Percentiles rank a stretch among this genome's conserved stretches.
phyloP scores from a whole-genome alignment of 2,329 filamentous ascomycete species.

The Arthrobotrys conoides region DNA sequence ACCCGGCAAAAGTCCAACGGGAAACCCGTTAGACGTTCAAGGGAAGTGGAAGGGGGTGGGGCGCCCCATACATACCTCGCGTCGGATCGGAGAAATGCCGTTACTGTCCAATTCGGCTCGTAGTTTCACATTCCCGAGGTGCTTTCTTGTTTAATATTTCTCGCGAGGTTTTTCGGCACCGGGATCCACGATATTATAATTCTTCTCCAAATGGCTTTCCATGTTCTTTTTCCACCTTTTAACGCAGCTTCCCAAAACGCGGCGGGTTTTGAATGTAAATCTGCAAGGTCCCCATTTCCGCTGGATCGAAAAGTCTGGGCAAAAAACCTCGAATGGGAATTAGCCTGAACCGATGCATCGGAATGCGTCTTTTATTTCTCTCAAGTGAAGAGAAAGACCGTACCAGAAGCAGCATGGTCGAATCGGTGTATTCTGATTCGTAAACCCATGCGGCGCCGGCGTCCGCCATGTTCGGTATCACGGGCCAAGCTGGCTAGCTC shows the following conservation, averaged over 20 bases:
- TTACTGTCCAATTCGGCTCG: constrained; percentile 28
- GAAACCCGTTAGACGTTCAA: neutral
- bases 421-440: constrained; percentile 52
- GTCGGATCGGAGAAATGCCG: constrained; percentile 60
- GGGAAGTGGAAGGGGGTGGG: neutral
- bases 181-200: constrained; percentile 10
- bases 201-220: neutral
- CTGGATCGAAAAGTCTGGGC: neutral
- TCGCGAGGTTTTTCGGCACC: constrained; percentile 43
- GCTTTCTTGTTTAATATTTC: neutral
- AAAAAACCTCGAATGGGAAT: constrained; percentile 19
- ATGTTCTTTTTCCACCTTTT: neutral
- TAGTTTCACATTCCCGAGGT: constrained; percentile 54
- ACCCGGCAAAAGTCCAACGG: constrained; percentile 11
- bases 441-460: constrained; percentile 3
- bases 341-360: constrained; percentile 53
- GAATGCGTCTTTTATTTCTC: constrained; percentile 53
- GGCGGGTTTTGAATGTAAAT: constrained; percentile 17
- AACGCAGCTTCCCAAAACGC: constrained; percentile 36
- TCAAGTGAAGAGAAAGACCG: neutral
- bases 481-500: constrained; percentile 36
- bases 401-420: constrained; percentile 15
- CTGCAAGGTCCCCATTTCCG: constrained; percentile 48
- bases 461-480: constrained; percentile 51
- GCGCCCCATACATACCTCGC: constrained; percentile 5